Evolutionary conservation across 164 flowering plant species (phyloP), one percentile per base, ranked within the genome.

Genomic region (Cinnamomum chago): DNA sequence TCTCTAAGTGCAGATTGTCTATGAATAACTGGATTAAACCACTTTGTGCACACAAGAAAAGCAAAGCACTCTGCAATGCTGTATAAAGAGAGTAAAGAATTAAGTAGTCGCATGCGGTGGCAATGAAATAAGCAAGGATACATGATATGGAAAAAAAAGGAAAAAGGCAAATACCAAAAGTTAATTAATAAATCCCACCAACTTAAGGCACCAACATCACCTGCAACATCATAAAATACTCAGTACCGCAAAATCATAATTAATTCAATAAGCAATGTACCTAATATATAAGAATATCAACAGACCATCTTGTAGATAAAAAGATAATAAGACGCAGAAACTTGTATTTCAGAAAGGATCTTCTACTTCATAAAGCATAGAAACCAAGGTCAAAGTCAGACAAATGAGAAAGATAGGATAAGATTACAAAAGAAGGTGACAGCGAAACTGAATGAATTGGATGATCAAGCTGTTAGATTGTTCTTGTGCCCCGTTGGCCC

Each of bases 121-220:
- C 40, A 67, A 23, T 70, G 47, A 52, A 73, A 25, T 22, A 55
- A 40, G 10, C 50, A 62, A 62, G 70, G 24, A 28, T 58, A 40
- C 47, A 40, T 40, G 47, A 40, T 40, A 5, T 40, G 47, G 11
- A 40, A 40, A 69, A 52, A 22, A 15, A 33, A 28, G 50, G n/a
- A 55, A 27, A 62, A 40, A 33, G 5, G 70, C 40, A n/a, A 27
- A 55, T 91, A 94, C 98, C 98, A 88, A 79, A 84, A 92, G 81
- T 91, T 92, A 79, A 94, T 90, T 77, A 92, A 90, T 74, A 94
- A 82, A 81, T 91, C 98, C 98, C 98, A 92, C 97, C 97, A 95
- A 70, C 95, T 90, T 73, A 95, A 82, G 73, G 92, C 88, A 78
- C 81, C 88, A 66, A 92, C 84, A 83, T 88, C 94, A 81, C 98